A percentile compares a stretch with the other conserved stretches of the same genome.
phyloP scores from a whole-genome alignment of 306 rosid species.

The Rosa multiflora region DNA sequence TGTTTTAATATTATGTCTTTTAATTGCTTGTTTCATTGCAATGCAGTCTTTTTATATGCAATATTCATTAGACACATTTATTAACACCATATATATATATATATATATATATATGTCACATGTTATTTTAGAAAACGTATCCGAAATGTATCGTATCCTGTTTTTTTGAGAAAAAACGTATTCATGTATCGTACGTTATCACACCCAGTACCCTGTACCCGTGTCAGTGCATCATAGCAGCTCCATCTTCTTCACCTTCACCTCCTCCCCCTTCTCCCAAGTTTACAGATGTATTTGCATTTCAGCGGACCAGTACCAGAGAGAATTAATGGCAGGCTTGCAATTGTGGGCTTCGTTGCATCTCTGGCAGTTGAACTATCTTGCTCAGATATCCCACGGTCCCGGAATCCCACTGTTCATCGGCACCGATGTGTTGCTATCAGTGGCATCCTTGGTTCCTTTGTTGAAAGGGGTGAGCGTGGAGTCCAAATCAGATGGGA shows the following conservation, averaged over 20 bases:
- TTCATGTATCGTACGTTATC: no score
- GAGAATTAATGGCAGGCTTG: slow-evolving; percentile 68
- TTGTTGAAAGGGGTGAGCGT: slow-evolving; percentile 51
- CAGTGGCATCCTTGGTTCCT: slow-evolving; percentile 65
- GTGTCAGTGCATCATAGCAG: background rate
- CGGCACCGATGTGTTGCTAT: slow-evolving; percentile 41
- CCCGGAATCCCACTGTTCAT: slow-evolving; percentile 54
- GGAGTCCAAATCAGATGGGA: slow-evolving; percentile 50
- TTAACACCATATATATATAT: no score
- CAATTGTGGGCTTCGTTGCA: slow-evolving; percentile 63
- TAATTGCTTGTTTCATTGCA: no score
- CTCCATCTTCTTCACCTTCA: background rate
- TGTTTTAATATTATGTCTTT: no score
- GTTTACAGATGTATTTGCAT: slow-evolving; percentile 45
- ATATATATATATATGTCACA: no score
- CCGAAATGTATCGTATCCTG: no score
- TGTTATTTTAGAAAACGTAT: no score
- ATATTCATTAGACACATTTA: no score
- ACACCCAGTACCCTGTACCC: no score
- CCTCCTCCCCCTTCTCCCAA: slow-evolving; percentile 23
- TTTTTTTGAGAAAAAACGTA: no score
- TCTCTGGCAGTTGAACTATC: slow-evolving; percentile 56
- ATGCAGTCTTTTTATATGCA: no score
- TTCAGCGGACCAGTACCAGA: slow-evolving; percentile 74
- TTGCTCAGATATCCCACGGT: slow-evolving; percentile 49